These are phyloP conservation scores for Fusarium acutatum DNA, from an alignment of 2,329 filamentous ascomycete genomes.

Conservation along the genomic window DNA sequence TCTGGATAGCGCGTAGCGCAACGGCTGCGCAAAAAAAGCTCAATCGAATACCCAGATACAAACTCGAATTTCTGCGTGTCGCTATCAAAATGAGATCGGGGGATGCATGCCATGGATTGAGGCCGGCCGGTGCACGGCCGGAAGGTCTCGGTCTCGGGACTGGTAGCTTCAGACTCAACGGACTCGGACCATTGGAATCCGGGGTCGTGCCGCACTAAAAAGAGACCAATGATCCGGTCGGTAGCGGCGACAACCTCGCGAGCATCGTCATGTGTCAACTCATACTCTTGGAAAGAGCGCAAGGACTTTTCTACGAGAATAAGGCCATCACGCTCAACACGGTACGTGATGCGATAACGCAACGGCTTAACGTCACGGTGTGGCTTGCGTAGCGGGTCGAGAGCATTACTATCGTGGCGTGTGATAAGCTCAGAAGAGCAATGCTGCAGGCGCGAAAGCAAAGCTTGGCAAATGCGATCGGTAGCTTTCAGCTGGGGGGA, in stretches of 20 bases:
- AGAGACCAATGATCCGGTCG: conserved; percentile 61
- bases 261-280: conserved; percentile 54
- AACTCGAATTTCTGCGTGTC: conserved; percentile 37
- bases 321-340: conserved; percentile 52
- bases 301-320: conserved; percentile 56
- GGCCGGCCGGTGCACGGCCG: conserved; percentile 53
- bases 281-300: conserved; percentile 60
- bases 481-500: conserved; percentile 55
- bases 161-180: conserved; percentile 50
- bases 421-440: conserved; percentile 63
- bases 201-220: conserved; percentile 60
- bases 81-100: conserved; percentile 55
- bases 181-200: conserved; percentile 57
- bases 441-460: conserved; percentile 61
- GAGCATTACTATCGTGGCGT: conserved; percentile 58
- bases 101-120: conserved; percentile 56
- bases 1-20: conserved; percentile 48
- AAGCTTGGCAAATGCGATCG: conserved; percentile 57
- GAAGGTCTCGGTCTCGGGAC: conserved; percentile 50
- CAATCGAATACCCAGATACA: conserved; percentile 59
- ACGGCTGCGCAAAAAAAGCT: conserved; percentile 55
- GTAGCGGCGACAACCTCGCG: conserved; percentile 58
- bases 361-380: conserved; percentile 53
- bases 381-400: conserved; percentile 49
- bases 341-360: conserved; percentile 59